Evolutionary conservation across 75 land plant species (phyloP).

Genomic region (Adiantum capillusveneris): DNA sequence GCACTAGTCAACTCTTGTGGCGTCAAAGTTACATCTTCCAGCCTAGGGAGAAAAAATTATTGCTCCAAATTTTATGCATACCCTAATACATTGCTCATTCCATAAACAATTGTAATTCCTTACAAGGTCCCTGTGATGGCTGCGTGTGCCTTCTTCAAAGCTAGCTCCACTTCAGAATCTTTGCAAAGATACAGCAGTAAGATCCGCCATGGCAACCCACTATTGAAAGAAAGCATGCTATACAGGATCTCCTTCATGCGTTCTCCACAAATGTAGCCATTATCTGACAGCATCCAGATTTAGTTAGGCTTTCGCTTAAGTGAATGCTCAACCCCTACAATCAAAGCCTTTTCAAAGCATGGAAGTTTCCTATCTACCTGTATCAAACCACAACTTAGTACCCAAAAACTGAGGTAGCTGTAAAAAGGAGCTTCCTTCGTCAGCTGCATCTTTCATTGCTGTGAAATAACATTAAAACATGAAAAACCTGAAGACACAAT

Average conservation of each 20-base stretch:
- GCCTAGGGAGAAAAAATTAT: no score
- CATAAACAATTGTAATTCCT: no score
- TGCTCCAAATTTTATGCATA: no score
- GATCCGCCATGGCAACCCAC: conserved; percentile 15
- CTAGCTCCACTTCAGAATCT: conserved; percentile 10
- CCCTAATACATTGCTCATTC: no score
- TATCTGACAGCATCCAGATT: not conserved
- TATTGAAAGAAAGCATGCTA: not conserved
- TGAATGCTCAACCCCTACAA: no score
- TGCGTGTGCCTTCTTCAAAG: conserved; percentile 13
- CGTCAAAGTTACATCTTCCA: conserved; percentile 6
- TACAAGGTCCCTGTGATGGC: conserved; percentile 9
- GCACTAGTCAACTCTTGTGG: conserved; percentile 6
- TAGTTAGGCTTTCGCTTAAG: no score
- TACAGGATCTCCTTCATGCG: conserved; percentile 5
- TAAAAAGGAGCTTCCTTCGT: not conserved
- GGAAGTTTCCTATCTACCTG: not conserved
- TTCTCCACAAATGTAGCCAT: not conserved
- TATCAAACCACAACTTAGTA: conserved; percentile 16
- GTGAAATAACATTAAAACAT: no score
- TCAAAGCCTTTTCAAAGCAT: no score
- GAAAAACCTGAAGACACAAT: no score
- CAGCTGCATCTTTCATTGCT: not conserved
- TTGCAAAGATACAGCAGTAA: conserved; percentile 22
- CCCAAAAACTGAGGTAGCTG: conserved; percentile 10